Evolutionary conservation across 2,329 filamentous ascomycete species (phyloP), one percentile per base, ranked within the genome.

Genomic region (Curvularia verruculosa): DNA sequence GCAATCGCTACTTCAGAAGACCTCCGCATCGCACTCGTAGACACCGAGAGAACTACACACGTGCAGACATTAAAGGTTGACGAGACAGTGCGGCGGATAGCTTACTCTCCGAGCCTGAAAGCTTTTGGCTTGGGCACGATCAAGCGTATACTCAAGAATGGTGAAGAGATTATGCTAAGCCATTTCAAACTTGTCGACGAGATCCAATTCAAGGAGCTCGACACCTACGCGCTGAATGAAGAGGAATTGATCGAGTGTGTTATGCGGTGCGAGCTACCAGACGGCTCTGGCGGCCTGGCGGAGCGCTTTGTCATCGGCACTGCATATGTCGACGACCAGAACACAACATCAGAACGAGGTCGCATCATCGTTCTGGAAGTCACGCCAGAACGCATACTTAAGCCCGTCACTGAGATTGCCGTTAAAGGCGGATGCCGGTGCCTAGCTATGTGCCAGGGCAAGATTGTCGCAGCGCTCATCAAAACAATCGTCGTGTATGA

Each of bases 231-330:
- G 6, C 78, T 98, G 8, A 79, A 84, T 29, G 76, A 82, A 41
- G 81, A 85, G 13, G 95, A 99, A 76, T 80, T 98, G 44, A 86
- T 97, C 3, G 95, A 98, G 75, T 88, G 89, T 60, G 88, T 96
- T 7, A 87, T 96, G 56, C 86, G 91, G 31, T 88, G 91, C 5
- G 85, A 91, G 64, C 82, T 97, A 12, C 82, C 84, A 2, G 88
- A 84, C 34, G 82, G 82, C 2, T 81, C 84, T 49, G 83, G 82
- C 15, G 80, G 81, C 13, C 72, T 77, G 5, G 84, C 83, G 0
- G 93, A 98, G 73, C 83, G 92, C 40, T 98, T 98, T 70, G 80
- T 98, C n/a, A 85, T 98, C 6, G 95, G 95, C 6, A 98, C 95
- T 0, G 90, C 90, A 53, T 93, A 89, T 67, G 73, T 94, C 7